Base-by-base conservation (phyloP, 768 basidiomycete species). In the Pholiota molesta region DNA sequence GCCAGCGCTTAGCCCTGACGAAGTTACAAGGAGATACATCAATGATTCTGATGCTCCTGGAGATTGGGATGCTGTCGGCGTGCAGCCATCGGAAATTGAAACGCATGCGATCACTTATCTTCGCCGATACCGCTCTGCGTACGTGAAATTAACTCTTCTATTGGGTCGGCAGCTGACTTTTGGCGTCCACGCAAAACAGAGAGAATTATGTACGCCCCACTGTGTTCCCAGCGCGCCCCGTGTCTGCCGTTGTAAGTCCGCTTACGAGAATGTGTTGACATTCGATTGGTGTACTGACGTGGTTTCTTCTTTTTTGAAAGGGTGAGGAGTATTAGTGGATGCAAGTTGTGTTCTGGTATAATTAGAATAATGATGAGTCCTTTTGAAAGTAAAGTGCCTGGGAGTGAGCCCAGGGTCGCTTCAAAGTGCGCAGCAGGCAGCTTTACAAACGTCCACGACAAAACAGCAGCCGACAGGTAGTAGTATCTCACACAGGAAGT, bases 1-100 rank as follows among this genome's bases (percentile, higher is more conserved):
- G 95, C 95, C 96, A 13, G 83, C 91, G 39, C 81, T 97, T 54
- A 87, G 85, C 72, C 93, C 95, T 1, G 97, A 99, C 73, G 95
- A 97, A 74, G 89, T 99, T 21, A 83, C 86, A 69, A 82, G 97
- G 69, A 86, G 94, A 62, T 97, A 86, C 73, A 86, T 98, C 66
- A 84, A 95, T 76, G 96, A 99, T 74, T 79, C 79, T 39, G 83
- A 87, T 60, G 84, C 80, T 61, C 82, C 79, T 19, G 93, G 93
- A 23, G 90, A 90, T 72, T 98, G 95, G 95, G 87, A 87, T 67
- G 83, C 84, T 51, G 81, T 97, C 62, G 91, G 92, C 23, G 86
- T 98, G 60, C 69, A 76, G 40, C 96, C 96, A 29, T 86, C 91
- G 60, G 88, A 90, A 70, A 84, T 99, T 63, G 96, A 99, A 79